phyloP scores from a whole-genome alignment of 257 asterid species.

The Solanum pimpinellifolium region DNA sequence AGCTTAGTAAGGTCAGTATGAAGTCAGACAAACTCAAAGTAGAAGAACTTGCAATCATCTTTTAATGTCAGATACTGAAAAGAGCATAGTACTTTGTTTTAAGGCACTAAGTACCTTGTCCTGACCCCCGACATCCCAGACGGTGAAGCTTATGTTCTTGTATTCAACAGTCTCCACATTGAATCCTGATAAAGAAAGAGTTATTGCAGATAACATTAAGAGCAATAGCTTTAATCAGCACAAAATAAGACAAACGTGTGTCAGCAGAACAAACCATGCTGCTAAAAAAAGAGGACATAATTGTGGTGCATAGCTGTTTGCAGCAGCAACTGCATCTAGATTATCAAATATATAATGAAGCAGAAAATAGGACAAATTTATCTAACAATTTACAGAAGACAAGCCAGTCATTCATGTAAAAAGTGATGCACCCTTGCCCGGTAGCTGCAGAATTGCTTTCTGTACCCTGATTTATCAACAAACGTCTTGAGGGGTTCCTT shows the following conservation, averaged over 20 bases:
- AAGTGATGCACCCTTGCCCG: too few relatives aligned
- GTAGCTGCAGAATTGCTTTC: too few relatives aligned
- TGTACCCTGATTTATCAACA: too few relatives aligned
- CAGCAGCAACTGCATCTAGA: not conserved
- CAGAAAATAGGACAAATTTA: not conserved
- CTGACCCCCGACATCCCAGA: conserved; percentile 58
- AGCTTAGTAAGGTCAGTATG: not conserved
- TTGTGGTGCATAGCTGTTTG: not conserved
- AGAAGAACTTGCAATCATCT: not conserved
- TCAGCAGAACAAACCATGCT: not conserved
- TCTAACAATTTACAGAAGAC: too few relatives aligned
- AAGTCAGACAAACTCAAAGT: not conserved
- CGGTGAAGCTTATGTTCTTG: conserved; percentile 54
- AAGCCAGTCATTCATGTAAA: too few relatives aligned
- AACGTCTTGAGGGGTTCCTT: not conserved
- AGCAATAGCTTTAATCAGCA: not conserved
- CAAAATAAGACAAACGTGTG: not conserved
- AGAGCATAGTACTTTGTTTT: not conserved
- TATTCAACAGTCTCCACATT: conserved; percentile 52
- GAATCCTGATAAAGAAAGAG: conserved; percentile 20
- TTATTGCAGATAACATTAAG: not conserved
- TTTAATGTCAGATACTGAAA: not conserved
- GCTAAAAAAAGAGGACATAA: not conserved
- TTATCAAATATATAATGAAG: not conserved
- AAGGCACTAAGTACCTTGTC: conserved; percentile 29